Base-by-base conservation (phyloP, 306 rosid genomes). In the Citrullus amarus region DNA sequence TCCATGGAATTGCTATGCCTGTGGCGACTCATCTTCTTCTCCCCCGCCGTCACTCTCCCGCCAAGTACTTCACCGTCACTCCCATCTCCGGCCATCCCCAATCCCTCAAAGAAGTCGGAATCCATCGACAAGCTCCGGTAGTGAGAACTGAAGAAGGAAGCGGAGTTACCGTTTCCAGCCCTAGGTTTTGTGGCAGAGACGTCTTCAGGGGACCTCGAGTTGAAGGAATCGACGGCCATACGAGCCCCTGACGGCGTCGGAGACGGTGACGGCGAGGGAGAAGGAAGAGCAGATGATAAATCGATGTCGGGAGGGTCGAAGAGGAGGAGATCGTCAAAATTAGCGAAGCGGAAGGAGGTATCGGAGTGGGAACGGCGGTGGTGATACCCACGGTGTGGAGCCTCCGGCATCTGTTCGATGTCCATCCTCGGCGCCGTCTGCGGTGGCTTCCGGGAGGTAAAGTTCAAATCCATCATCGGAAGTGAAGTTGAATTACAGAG, bases 351-450 rank as follows among this genome's bases (percentile, higher is more conserved):
- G 82, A 89, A 92, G 38, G 92, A 85, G 18, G 91, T 92, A 70
- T 95, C 98, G 78, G 98, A 95, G 88, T 87, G 98, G 38, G 97
- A 88, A 59, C 98, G 82, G 0, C 98, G 97, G 90, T 95, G 98
- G 87, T 88, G 83, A 66, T 95, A 78, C n/a, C 96, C 92, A 9
- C 98, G 85, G 39, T 80, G 81, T 0, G 90, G 88, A 16, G 88
- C 84, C 59, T 91, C 91, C 30, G 97, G 89, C 96, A 95, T 92
- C 83, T 86, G 89, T 57, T 90, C 96, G 6, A 90, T 67, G 74
- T 86, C 96, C 78, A 89, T 79, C 79, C 83, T 86, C 32, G 67
- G 54, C 75, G 91, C 56, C 30, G 80, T 36, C 11, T 78, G 79
- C 36, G 89, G 85, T 39, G 83, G 69, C 14, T 84, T 89, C 9